Evolutionary conservation across 108 stramenopile species (phyloP), one percentile per base, ranked within the genome.

Genomic region (Mediolabrus comicus): DNA sequence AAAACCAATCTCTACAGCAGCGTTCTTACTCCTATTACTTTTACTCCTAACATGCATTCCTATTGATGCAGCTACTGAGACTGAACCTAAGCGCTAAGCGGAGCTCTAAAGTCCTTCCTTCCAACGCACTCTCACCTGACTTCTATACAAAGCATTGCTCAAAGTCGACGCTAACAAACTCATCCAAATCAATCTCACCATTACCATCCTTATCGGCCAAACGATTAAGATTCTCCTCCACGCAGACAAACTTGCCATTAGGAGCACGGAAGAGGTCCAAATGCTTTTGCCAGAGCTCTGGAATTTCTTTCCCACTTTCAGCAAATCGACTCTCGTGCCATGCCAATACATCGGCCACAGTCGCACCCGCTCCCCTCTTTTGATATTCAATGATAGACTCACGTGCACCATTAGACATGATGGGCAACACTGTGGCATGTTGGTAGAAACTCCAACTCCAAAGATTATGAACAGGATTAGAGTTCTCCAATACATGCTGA

Each of bases 401-500:
- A 14, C 28, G 49, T n/a, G 63, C 63, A 0, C 63, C 63, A 10
- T 65, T 53, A n/a, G 51, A 53, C 63, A 65, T 65, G 49, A 65
- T 27, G 0, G 63, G 53, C 17, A 65, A 14, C 17, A 53, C 63
- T 11, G 49, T 65, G 12, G 63, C 63, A 29, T 65, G 63, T 17
- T 65, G 51, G 52, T 65, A 65, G 51, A 65, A 65, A 26, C 53
- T 65, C 63, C 63, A 65, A 26, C 53, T 65, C 63, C 63, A 65
- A 17, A 65, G 22, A 53, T 65, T 65, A 3, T 53, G 52, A 14
- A 65, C 63, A 2, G 63, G 52, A 53, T 41, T 54, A 19, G 36
- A 22, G 52, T 65, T 65, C 29, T 65, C 63, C 49, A 65, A 29
- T 24, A 65, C 63, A 51, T 65, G 63, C n/a, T 65, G 63, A 53